Evolutionary conservation across 495 filamentous ascomycete genomes (phyloP).

Genomic region (Thermothielavioides terrestris): DNA sequence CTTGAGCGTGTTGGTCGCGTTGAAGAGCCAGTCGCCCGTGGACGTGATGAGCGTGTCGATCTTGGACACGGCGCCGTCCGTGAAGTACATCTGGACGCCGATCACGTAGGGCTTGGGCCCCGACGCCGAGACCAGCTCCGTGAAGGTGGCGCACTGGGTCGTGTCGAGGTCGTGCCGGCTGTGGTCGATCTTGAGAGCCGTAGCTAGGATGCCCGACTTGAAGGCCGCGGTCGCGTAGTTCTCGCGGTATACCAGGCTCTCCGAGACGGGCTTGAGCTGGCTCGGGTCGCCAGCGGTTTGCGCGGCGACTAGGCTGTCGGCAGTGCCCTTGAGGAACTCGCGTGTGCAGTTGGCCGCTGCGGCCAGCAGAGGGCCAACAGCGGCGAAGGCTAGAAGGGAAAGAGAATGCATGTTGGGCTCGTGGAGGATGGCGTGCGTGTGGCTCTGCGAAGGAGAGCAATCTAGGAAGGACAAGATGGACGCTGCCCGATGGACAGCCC

Average conservation of each 20-base stretch:
- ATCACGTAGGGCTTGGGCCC: constrained; percentile 39
- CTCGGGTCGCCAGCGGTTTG: constrained; percentile 32
- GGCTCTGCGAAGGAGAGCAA: too few species aligned
- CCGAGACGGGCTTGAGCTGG: constrained; percentile 22
- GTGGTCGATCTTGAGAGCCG: constrained; percentile 40
- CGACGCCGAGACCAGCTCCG: constrained; percentile 41
- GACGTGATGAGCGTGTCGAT: constrained; percentile 38
- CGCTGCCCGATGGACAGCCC: too few species aligned
- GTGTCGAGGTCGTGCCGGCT: constrained; percentile 41
- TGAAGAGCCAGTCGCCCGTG: constrained; percentile 43
- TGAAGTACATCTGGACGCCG: constrained; percentile 39
- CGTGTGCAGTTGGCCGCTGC: constrained; percentile 29
- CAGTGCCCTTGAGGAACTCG: constrained; percentile 31
- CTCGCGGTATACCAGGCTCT: constrained; percentile 20
- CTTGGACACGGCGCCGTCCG: constrained; percentile 21
- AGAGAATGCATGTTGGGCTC: neutral
- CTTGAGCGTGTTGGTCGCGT: constrained; percentile 40
- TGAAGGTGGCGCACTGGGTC: constrained; percentile 44
- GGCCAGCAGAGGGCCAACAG: neutral
- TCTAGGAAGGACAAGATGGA: too few species aligned
- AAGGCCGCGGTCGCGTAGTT: constrained; percentile 31
- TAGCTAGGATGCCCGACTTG: constrained; percentile 30
- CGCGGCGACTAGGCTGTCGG: constrained; percentile 37
- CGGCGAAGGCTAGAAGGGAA: neutral
- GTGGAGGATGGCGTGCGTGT: too few species aligned